Evolutionary conservation across 106 monocot species (phyloP), one percentile per base, ranked within the genome.

Genomic region (Dioscorea alata): DNA sequence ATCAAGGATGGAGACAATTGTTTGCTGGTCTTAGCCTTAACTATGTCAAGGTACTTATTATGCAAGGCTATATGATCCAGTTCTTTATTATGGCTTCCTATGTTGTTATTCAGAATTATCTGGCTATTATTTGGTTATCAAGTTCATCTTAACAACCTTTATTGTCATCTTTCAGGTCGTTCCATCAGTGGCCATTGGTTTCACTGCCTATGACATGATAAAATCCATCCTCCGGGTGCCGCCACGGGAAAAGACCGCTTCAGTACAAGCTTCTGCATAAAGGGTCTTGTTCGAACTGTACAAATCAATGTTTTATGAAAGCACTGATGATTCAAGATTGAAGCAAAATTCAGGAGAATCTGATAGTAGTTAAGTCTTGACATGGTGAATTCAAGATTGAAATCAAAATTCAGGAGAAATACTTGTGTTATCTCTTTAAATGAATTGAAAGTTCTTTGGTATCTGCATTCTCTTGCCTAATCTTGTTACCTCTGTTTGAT

Each of bases 11-110:
- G 79, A 84, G 69, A 66, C 89, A 86, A 65, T 76, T 93, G 4
- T 93, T 89, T 81, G 89, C 93, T 48, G 93, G 93, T 25, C 71
- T 93, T 65, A 93, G 89, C 77, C 84, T 93, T 62, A 93, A 93
- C 73, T 89, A 93, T 73, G 67, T 82, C 25, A 93, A 93, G 86
- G 93, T 93, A 83, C 78, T 70, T 28, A 28, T 28, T 28, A 42
- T 10, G 28, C 23, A 54, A 74, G 18, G 31, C 16, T 23, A 49
- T 28, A 23, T 24, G 12, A 12, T 21, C 17, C 12, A 6, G 19
- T 23, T 12, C 12, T 9, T 49, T 24, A 42, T 3, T 0, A 42
- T 42, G 42, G 6, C 10, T 10, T 1, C 42, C 6, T 6, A 42
- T 42, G 10, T 42, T 42, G 10, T 42, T 8, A 42, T 42, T 6